Evolutionary conservation across 2,329 filamentous ascomycete species (phyloP).

Genomic region (Fusarium oligoseptatum): DNA sequence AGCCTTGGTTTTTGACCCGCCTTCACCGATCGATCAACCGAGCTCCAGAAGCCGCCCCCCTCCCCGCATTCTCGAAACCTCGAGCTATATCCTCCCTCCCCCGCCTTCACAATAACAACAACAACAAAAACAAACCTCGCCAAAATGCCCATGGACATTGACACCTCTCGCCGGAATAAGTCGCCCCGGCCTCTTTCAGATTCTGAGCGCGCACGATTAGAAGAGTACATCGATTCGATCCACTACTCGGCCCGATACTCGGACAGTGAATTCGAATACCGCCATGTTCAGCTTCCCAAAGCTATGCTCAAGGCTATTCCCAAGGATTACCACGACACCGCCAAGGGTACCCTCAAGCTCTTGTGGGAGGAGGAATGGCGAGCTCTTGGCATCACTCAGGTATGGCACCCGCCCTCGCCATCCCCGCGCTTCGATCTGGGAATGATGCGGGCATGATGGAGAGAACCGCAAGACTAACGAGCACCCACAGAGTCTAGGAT

Average conservation of each 20-base stretch:
- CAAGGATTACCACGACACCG: constrained; percentile 90
- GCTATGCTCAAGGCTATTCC: constrained; percentile 98
- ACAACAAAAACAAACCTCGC: constrained; percentile 16
- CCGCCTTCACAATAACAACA: constrained; percentile 8
- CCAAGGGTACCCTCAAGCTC: constrained; percentile 93
- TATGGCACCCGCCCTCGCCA: constrained; percentile 56
- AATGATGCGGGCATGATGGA: not conserved
- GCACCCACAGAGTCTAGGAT: constrained; percentile 84
- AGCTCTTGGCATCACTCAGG: constrained; percentile 96
- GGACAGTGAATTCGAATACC: constrained; percentile 94
- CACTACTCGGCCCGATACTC: constrained; percentile 98
- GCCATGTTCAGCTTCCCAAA: constrained; percentile 97
- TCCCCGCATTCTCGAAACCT: constrained; percentile 36
- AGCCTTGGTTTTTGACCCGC: constrained; percentile 31
- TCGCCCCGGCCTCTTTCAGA: constrained; percentile 85
- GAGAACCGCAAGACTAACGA: constrained; percentile 30
- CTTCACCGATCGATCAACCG: constrained; percentile 37
- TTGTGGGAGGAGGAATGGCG: constrained; percentile 99
- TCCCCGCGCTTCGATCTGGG: not conserved
- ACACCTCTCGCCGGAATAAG: constrained; percentile 88
- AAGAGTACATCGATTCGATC: constrained; percentile 93
- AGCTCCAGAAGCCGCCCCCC: constrained; percentile 31
- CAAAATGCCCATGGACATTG: constrained; percentile 68
- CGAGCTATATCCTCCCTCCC: constrained; percentile 16
- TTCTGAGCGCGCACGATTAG: constrained; percentile 83